Base-by-base conservation (phyloP, 495 filamentous ascomycete species). In the Hyaloscypha finlandica region DNA sequence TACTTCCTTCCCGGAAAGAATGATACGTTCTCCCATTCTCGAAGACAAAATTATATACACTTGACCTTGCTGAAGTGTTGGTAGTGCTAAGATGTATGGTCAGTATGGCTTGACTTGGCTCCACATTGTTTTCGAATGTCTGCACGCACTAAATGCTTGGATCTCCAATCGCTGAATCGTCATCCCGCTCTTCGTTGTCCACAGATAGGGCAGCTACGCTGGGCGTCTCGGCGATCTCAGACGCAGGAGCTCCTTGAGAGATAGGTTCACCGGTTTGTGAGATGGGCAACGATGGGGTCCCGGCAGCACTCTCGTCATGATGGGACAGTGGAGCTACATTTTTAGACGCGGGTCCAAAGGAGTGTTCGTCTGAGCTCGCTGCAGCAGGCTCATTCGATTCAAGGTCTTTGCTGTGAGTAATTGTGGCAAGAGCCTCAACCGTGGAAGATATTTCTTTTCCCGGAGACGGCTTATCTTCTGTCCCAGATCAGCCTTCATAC, bases 11-110 rank as follows among this genome's bases (percentile, higher is more conserved):
- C 54, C 71, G 65, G 32, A 71, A 76, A 19, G 64, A 66, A 59
- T 78, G 76, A 70, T 77, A 78, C 1, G 72, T 72, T 8, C 76
- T 69, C 6, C 74, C 75, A 66, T 78, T 74, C 39, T 75, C 74
- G 52, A 73, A 60, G 19, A 71, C 61, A 55, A 70, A 75, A 39
- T 77, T 62, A 63, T 67, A 74, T 31, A 78, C 69, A 67, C 71
- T 74, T 30, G 74, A 76, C 9, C 65, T 61, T 52, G 68, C 66
- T 20, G 74, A 74, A 6, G 63, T 45, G 3, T 30, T 58, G 16
- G 63, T 65, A 31, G 63, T 57, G 39, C 63, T 65, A 8, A 5
- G 53, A 32, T 29, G 32, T 6, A 11, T 31, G 25, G 9, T 42
- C 9, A 45, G 22, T 6, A 16, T 14, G 14, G 3, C 6, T 29